phyloP scores from a whole-genome alignment of 2,329 filamentous ascomycete species.

The Aplosporella prunicola region DNA sequence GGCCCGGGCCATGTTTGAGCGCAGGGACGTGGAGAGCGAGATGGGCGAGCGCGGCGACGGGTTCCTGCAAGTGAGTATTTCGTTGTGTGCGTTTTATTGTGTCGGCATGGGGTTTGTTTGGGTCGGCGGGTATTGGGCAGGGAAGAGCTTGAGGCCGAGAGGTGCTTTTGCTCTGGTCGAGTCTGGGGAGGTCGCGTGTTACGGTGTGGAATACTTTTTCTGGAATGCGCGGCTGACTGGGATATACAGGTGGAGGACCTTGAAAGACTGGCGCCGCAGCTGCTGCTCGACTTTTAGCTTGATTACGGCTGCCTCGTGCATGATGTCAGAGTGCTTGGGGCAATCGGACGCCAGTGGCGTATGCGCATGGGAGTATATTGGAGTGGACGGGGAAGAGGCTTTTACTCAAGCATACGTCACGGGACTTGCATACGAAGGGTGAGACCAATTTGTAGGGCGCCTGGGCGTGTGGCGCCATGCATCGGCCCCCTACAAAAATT shows the following conservation, averaged over 20 bases:
- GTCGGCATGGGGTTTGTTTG: not conserved
- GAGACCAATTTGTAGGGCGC: no score
- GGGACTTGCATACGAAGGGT: no score
- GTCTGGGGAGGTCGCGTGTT: no score
- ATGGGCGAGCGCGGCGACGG: conserved; percentile 36
- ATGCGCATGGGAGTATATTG: no score
- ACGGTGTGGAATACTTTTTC: conserved; percentile 37
- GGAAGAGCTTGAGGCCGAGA: conserved; percentile 10
- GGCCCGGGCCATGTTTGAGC: conserved; percentile 65
- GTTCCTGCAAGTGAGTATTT: conserved; percentile 54
- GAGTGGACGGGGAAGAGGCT: no score
- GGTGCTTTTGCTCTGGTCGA: no score
- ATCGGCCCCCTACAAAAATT: no score
- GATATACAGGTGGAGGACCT: conserved; percentile 65
- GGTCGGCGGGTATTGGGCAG: not conserved
- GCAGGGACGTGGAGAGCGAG: conserved; percentile 36
- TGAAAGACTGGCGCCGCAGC: conserved; percentile 75
- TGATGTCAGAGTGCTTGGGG: no score
- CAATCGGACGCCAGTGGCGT: no score
- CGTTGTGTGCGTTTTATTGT: not conserved
- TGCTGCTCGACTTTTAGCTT: conserved; percentile 70
- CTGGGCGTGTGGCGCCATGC: no score
- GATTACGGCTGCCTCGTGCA: not conserved
- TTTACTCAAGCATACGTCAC: no score
- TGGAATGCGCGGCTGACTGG: not conserved